These are phyloP conservation scores for Alternaria rosae DNA, from an alignment of 2,329 filamentous ascomycete genomes.

Conservation along the genomic window DNA sequence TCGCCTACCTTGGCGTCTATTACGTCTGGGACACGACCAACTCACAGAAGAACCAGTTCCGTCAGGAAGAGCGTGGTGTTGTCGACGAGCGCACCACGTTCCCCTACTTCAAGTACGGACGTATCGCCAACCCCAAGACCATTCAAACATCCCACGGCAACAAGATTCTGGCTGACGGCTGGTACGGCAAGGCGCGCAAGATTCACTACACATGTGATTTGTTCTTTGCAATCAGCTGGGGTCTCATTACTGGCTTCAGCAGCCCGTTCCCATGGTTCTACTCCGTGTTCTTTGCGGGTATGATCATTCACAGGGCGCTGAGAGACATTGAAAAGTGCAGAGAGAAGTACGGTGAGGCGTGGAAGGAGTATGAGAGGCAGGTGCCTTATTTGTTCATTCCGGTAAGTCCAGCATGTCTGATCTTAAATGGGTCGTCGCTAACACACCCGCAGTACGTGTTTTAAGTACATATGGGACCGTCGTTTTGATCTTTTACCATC, in stretches of 20 bases:
- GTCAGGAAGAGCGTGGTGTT: slow-evolving; percentile 77
- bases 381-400: slow-evolving; percentile 89
- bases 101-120: slow-evolving; percentile 89
- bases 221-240: slow-evolving; percentile 80
- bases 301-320: slow-evolving; percentile 80
- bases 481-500: slow-evolving; percentile 1
- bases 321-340: slow-evolving; percentile 79
- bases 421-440: neutral
- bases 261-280: slow-evolving; percentile 93
- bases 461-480: neutral
- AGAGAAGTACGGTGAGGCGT: slow-evolving; percentile 81
- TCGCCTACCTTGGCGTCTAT: slow-evolving; percentile 81
- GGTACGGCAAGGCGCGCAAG: slow-evolving; percentile 77
- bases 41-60: slow-evolving; percentile 93
- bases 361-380: slow-evolving; percentile 79
- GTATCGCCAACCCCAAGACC: slow-evolving; percentile 78
- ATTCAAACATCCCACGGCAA: slow-evolving; percentile 78
- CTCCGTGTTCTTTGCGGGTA: slow-evolving; percentile 77
- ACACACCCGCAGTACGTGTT: slow-evolving; percentile 6
- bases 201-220: slow-evolving; percentile 83
- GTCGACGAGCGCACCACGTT: slow-evolving; percentile 76
- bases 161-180: slow-evolving; percentile 82
- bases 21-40: slow-evolving; percentile 94
- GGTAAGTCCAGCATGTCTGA: slow-evolving; percentile 36
- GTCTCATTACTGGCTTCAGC: slow-evolving; percentile 79